Evolutionary conservation across 768 basidiomycete genomes (phyloP).

Genomic region (Russula vinacea): DNA sequence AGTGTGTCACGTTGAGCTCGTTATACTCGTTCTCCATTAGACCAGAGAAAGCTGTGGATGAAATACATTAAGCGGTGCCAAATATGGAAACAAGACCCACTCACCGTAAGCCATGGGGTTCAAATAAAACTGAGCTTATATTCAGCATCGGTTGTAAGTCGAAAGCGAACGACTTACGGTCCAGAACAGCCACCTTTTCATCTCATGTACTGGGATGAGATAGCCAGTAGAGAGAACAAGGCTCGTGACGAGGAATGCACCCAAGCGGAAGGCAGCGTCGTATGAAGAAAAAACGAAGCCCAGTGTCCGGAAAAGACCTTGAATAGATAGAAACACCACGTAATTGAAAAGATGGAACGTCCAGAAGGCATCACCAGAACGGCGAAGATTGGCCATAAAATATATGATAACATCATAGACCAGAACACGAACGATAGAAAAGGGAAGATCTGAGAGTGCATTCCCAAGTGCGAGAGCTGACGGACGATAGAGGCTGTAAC

Average conservation of each 20-base stretch:
- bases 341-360: constrained; percentile 67
- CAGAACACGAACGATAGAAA: constrained; percentile 57
- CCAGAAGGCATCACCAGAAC: constrained; percentile 45
- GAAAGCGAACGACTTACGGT: constrained; percentile 47
- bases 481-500: constrained; percentile 64
- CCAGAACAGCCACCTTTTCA: constrained; percentile 87
- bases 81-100: constrained; percentile 17
- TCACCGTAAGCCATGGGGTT: constrained; percentile 73
- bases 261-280: constrained; percentile 52
- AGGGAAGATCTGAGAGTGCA: constrained; percentile 65
- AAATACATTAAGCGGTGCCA: background rate
- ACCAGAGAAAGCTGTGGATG: constrained; percentile 60
- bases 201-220: constrained; percentile 60
- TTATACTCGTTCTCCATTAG: constrained; percentile 86
- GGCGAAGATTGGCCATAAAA: constrained; percentile 56
- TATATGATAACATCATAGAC: constrained; percentile 66
- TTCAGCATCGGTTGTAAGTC: background rate
- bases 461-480: constrained; percentile 64
- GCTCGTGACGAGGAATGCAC: constrained; percentile 70
- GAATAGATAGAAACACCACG: constrained; percentile 65
- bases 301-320: constrained; percentile 79
- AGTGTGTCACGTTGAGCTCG: constrained; percentile 51
- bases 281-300: constrained; percentile 56
- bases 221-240: constrained; percentile 72
- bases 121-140: constrained; percentile 57